Conservation (phyloP, 495 filamentous ascomycete genomes). For the Lophiotrema nucula region DNA sequence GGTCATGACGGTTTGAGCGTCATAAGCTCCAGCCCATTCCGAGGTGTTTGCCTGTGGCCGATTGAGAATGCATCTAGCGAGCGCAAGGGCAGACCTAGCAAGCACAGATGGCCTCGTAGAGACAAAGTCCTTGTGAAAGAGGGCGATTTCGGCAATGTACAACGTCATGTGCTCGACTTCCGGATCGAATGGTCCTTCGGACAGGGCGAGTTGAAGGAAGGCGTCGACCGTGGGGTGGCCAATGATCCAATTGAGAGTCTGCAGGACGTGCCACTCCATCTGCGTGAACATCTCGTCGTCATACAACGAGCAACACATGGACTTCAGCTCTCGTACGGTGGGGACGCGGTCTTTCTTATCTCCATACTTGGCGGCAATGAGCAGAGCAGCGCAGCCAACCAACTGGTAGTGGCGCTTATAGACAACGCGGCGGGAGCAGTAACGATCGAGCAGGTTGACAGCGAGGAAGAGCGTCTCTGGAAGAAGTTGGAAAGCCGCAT, state of each 20-base stretch:
- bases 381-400: conserved; percentile 90
- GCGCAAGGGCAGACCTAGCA: conserved; percentile 78
- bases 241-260: conserved; percentile 94
- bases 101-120: conserved; percentile 84
- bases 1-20: conserved; percentile 72
- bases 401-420: conserved; percentile 99
- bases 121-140: conserved; percentile 96
- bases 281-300: conserved; percentile 99
- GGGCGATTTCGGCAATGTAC: conserved; percentile 89
- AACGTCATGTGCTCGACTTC: conserved; percentile 93
- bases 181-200: conserved; percentile 62
- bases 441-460: conserved; percentile 93
- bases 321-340: conserved; percentile 91
- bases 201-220: conserved; percentile 76
- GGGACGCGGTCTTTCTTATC: conserved; percentile 97
- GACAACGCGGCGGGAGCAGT: conserved; percentile 97
- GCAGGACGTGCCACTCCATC: conserved; percentile 99
- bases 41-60: conserved; percentile 70
- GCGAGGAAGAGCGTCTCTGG: conserved; percentile 94
- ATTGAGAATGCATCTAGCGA: conserved; percentile 82
- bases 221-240: conserved; percentile 93
- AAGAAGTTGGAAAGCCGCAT: conserved; percentile 87
- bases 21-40: conserved; percentile 80
- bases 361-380: conserved; percentile 98
- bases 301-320: conserved; percentile 98